Conservation (phyloP, 1,284 basidiomycete genomes). For the Sporisorium exsertum region DNA sequence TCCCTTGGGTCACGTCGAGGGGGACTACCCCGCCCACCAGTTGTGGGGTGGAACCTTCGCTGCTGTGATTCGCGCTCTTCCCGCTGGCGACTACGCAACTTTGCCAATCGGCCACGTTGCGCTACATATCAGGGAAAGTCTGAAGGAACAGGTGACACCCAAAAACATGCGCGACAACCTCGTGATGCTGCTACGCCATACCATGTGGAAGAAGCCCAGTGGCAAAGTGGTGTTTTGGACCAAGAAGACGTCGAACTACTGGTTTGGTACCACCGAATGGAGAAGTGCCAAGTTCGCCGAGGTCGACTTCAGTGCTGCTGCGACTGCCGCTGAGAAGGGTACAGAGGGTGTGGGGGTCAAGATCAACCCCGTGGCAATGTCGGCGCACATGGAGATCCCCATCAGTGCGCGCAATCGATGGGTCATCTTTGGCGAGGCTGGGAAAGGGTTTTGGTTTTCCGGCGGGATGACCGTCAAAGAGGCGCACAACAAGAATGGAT, state of each 20-base stretch:
- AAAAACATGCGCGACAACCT: conserved; percentile 19
- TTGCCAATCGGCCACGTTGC: conserved; percentile 26
- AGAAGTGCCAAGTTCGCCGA: conserved; percentile 11
- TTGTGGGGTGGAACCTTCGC: conserved; percentile 32
- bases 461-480: conserved; percentile 26
- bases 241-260: conserved; percentile 8
- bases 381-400: conserved; percentile 24
- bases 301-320: conserved; percentile 17
- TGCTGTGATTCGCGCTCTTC: conserved; percentile 8
- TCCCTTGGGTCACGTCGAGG: conserved; percentile 4
- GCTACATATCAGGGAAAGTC: conserved; percentile 16
- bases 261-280: conserved; percentile 32
- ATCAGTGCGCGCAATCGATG: conserved; percentile 24
- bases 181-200: conserved; percentile 3
- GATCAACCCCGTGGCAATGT: conserved; percentile 18
- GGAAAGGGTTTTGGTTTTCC: conserved; percentile 22
- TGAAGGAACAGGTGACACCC: conserved; percentile 14
- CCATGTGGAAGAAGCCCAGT: conserved; percentile 13
- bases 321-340: not conserved
- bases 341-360: too few relatives aligned
- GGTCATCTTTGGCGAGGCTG: conserved; percentile 24
- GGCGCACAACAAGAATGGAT: conserved; percentile 6
- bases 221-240: conserved; percentile 25
- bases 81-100: conserved; percentile 3
- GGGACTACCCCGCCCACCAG: conserved; percentile 23